These are phyloP conservation scores for Candida andamanensis DNA, from an alignment of 805 yeast genomes.

Conservation along the genomic window DNA sequence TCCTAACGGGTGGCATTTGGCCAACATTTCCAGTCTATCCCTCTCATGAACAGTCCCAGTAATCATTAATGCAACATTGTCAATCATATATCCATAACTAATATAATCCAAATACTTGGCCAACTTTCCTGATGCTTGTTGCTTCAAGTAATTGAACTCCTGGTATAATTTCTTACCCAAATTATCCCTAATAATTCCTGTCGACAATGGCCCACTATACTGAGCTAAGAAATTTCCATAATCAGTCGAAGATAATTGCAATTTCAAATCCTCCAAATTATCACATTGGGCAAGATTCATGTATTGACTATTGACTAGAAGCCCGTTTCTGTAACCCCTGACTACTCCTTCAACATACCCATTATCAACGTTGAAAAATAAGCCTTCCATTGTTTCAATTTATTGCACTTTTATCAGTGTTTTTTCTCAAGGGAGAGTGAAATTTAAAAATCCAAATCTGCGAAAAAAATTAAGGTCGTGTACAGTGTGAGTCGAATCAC, in stretches of 20 bases:
- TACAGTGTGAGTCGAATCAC: too few species aligned
- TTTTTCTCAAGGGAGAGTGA: too few species aligned
- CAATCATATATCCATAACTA: conserved; percentile 97
- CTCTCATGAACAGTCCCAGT: conserved; percentile 96
- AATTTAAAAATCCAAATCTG: too few species aligned
- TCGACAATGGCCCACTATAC: conserved; percentile 76
- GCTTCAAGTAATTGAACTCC: conserved; percentile 80
- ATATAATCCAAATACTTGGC: conserved; percentile 85
- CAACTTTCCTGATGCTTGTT: conserved; percentile 78
- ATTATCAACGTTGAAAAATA: conserved; percentile 80
- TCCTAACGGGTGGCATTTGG: conserved; percentile 93
- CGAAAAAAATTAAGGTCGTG: too few species aligned
- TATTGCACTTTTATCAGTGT: background rate
- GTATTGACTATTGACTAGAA: conserved; percentile 74
- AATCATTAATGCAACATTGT: conserved; percentile 90
- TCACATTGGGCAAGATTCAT: conserved; percentile 95
- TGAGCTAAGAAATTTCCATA: conserved; percentile 87
- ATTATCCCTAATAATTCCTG: conserved; percentile 78
- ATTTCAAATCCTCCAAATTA: conserved; percentile 84
- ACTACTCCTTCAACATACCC: conserved; percentile 95
- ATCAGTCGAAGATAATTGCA: conserved; percentile 93
- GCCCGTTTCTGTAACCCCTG: conserved; percentile 87
- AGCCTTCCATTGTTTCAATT: conserved; percentile 87
- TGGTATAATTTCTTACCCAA: conserved; percentile 69
- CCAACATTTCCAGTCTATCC: conserved; percentile 80